Percentiles rank a stretch among this genome's conserved stretches.
Conservation (phyloP, 2,329 filamentous ascomycete genomes). For the Colletotrichum sp. region DNA sequence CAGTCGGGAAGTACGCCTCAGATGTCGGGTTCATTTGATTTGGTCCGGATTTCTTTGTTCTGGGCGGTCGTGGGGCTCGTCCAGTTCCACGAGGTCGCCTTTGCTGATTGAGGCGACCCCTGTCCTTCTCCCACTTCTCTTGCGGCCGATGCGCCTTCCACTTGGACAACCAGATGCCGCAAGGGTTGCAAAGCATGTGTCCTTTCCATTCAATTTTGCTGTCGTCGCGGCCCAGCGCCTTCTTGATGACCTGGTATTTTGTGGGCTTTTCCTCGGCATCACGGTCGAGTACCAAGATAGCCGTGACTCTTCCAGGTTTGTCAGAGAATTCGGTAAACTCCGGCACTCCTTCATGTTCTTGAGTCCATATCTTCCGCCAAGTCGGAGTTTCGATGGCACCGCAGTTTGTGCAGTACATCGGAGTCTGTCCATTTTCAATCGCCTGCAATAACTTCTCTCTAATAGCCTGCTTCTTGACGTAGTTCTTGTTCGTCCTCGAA, state of each 20-base stretch:
- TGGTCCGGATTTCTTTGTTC: conserved; percentile 55
- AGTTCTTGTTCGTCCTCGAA: conserved; percentile 65
- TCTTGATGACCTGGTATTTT: conserved; percentile 80
- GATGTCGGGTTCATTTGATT: conserved; percentile 53
- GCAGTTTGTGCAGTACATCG: conserved; percentile 89
- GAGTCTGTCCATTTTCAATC: conserved; percentile 82
- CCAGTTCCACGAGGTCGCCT: conserved; percentile 54
- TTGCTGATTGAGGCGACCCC: conserved; percentile 56
- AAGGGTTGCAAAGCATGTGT: conserved; percentile 89
- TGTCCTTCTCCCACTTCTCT: conserved; percentile 79
- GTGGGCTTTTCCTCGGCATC: conserved; percentile 67
- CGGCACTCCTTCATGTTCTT: conserved; percentile 73
- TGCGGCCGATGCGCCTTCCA: conserved; percentile 83
- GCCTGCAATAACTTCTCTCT: conserved; percentile 64
- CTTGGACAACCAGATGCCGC: conserved; percentile 93
- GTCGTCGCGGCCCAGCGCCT: conserved; percentile 65
- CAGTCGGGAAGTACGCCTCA: conserved; percentile 59
- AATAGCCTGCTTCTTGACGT: conserved; percentile 66
- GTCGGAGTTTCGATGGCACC: conserved; percentile 95
- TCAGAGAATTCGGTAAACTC: conserved; percentile 74
- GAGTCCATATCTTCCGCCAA: conserved; percentile 93
- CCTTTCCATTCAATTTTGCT: conserved; percentile 73
- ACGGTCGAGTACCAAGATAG: conserved; percentile 70
- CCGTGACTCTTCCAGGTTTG: conserved; percentile 75
- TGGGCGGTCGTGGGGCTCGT: conserved; percentile 36